Base-by-base conservation (phyloP, 2,329 filamentous ascomycete species). In the Fusarium vanettenii region DNA sequence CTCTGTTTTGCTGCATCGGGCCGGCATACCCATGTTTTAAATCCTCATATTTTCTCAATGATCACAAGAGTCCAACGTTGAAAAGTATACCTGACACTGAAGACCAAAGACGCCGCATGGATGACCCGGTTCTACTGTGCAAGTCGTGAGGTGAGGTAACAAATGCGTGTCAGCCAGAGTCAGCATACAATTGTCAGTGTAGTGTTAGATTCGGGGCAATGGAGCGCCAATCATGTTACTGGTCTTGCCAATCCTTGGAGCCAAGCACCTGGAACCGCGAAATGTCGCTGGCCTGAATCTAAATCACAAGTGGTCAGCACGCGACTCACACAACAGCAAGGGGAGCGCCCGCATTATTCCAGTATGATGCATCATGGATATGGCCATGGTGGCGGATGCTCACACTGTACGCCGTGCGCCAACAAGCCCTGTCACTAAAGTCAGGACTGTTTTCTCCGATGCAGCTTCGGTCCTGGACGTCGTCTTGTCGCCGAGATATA, bases 271-370 rank as follows among this genome's bases (percentile, higher is more conserved):
- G 31, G 31, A 33, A 41, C 20, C 16, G 35, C 33, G 18, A n/a
- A 52, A 52, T 72, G 16, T 55, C 48, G 71, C 57, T 69, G 71
- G 56, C 64, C 71, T 69, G 64, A 63, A 72, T 65, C 50, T 71
- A 33, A 73, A 64, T 73, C 71, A 74, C 61, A 52, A 52, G 48
- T 52, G 52, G 52, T 57, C 29, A 60, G 57, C 57, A 60, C 57
- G 39, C 57, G 33, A 60, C 57, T 60, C 57, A 43, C 57, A 27
- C n/a, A 35, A 35, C 45, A 62, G 45, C 60, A 48, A 62, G 39
- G 27, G 57, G 39, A 22, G 43, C 37, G 37, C 60, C 60, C 41
- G 60, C 60, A 62, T 62, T 62, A 37, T 60, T 60, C 37, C 25
- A 45, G 59, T 48, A 61, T 48, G 43, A 45, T 64, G 43, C 33